Evolutionary conservation across 768 basidiomycete genomes (phyloP).

Genomic region (Lactarius deliciosus): DNA sequence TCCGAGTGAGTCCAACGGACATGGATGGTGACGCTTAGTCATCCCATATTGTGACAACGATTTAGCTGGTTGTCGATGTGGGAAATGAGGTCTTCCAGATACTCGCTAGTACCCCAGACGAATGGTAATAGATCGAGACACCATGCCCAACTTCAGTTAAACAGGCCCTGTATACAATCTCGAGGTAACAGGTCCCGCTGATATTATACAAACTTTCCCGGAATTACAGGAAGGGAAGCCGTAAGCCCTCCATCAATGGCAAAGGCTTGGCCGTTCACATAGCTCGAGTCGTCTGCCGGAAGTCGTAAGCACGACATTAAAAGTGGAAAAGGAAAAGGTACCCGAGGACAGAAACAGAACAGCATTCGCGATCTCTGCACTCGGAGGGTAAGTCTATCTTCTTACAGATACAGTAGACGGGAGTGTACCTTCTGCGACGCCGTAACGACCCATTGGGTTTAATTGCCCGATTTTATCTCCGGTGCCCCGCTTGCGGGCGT

Average conservation of each 20-base stretch:
- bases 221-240: conserved; percentile 73
- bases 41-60: background rate
- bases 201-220: conserved; percentile 63
- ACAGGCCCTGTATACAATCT: background rate
- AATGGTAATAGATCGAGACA: too few relatives aligned
- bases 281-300: conserved; percentile 76
- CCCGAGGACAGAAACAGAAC: conserved; percentile 88
- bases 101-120: too few relatives aligned
- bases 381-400: background rate
- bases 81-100: too few relatives aligned
- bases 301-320: background rate
- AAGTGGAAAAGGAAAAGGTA: conserved; percentile 33
- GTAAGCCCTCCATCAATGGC: conserved; percentile 87
- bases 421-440: conserved; percentile 69
- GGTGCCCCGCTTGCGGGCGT: conserved; percentile 74
- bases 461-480: conserved; percentile 75
- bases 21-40: background rate
- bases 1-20: background rate
- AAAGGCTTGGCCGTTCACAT: conserved; percentile 87
- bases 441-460: conserved; percentile 81
- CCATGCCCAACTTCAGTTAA: background rate
- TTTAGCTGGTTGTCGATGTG: too few relatives aligned
- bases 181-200: background rate
- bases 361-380: conserved; percentile 79
- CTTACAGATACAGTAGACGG: conserved; percentile 7